Percentiles rank a stretch among this genome's conserved stretches.
Conservation (phyloP, 164 flowering plant species). For the Litsea cubeba region DNA sequence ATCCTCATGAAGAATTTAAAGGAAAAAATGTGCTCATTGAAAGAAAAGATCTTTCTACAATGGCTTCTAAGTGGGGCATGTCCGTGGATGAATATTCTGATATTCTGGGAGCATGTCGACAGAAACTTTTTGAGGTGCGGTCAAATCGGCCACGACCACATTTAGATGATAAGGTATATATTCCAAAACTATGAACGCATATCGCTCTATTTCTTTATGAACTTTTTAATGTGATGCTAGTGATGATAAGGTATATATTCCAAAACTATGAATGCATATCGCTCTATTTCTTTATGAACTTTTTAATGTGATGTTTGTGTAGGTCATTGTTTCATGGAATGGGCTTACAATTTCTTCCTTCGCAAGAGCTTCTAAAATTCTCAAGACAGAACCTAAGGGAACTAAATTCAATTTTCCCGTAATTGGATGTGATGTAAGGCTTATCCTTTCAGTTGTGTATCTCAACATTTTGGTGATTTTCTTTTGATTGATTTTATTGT, state of each 20-base stretch:
- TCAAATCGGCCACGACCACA: conserved; percentile 76
- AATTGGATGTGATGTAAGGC: conserved; percentile 59
- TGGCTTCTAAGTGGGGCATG: conserved; percentile 60
- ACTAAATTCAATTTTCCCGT: conserved; percentile 66
- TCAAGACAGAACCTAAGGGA: conserved; percentile 49
- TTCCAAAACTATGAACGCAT: background rate
- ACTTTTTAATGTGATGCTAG: background rate
- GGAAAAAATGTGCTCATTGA: conserved; percentile 82
- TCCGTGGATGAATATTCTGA: conserved; percentile 52
- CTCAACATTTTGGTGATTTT: background rate
- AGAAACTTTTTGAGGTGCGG: conserved; percentile 62
- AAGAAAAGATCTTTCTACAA: conserved; percentile 41
- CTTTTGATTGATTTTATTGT: background rate
- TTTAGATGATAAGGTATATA: conserved; percentile 89
- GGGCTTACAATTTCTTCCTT: conserved; percentile 88
- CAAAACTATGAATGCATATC: background rate
- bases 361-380: conserved; percentile 87
- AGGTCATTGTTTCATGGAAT: conserved; percentile 98
- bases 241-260: conserved; percentile 80
- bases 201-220: background rate
- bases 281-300: background rate
- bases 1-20: conserved; percentile 81
- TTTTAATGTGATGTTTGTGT: conserved; percentile 10
- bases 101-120: conserved; percentile 51
- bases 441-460: background rate